Conservation (phyloP, 306 rosid species). For the Spatholobus suberectus region DNA sequence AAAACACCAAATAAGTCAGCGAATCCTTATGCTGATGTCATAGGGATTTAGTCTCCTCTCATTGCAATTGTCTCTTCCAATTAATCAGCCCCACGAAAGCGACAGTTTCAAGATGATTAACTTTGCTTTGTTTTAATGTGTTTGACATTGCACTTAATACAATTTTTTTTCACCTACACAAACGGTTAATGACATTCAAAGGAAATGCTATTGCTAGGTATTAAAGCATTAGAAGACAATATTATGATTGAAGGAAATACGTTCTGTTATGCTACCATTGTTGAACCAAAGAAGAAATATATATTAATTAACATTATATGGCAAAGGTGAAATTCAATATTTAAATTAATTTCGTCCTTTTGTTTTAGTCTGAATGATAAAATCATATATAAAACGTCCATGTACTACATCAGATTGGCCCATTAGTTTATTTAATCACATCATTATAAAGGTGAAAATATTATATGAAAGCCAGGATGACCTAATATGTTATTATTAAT, state of each 20-base stretch:
- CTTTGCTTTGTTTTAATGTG: conserved; percentile 16
- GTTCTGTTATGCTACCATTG: background rate
- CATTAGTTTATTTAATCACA: conserved; percentile 22
- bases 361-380: background rate
- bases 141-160: conserved; percentile 32
- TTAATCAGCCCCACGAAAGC: conserved; percentile 37
- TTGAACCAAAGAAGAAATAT: background rate
- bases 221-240: conserved; percentile 21
- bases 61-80: conserved; percentile 32
- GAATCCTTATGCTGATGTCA: conserved; percentile 62
- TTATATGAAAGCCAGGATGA: background rate
- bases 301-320: background rate
- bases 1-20: conserved; percentile 25
- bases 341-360: background rate
- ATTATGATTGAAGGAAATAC: background rate
- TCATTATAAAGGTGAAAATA: background rate
- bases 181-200: conserved; percentile 2
- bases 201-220: background rate
- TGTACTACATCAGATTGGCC: conserved; percentile 24
- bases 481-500: conserved; percentile 23
- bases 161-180: conserved; percentile 15
- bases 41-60: conserved; percentile 41
- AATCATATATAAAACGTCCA: background rate
- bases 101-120: conserved; percentile 36
- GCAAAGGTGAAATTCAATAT: conserved; percentile 9